Evolutionary conservation across 768 basidiomycete genomes (phyloP).

Genomic region (Rubroboletus pulcherrimus): DNA sequence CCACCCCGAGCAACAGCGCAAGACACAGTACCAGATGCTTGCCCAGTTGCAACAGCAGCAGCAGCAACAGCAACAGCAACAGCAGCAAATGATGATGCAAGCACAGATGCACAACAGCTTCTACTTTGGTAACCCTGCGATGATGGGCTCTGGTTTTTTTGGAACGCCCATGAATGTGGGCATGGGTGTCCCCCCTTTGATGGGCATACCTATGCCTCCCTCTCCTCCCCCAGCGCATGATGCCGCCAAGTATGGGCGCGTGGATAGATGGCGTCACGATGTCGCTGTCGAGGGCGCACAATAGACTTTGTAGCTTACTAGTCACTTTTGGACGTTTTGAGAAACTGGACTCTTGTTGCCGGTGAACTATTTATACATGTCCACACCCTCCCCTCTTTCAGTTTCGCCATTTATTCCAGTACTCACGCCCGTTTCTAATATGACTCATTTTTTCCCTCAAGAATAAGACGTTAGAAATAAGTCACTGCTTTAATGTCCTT

Average conservation of each 20-base stretch:
- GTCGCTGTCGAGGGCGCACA: slow-evolving; percentile 67
- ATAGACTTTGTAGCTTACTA: slow-evolving; percentile 15
- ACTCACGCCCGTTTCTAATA: slow-evolving; percentile 1
- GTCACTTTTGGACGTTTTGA: slow-evolving; percentile 7
- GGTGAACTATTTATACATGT: slow-evolving; percentile 7
- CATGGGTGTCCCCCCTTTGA: slow-evolving; percentile 45
- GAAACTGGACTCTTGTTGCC: slow-evolving; percentile 5
- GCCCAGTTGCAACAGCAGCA: slow-evolving; percentile 32
- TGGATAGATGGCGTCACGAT: slow-evolving; percentile 79
- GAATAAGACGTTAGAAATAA: slow-evolving; percentile 27
- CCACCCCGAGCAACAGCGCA: slow-evolving; percentile 77
- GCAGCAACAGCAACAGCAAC: slow-evolving; percentile 38
- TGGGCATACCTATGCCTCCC: slow-evolving; percentile 38
- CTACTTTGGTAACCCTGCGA: slow-evolving; percentile 62
- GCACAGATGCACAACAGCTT: slow-evolving; percentile 73
- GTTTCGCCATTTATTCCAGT: background rate
- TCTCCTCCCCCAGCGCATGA: slow-evolving; percentile 67
- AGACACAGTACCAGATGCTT: slow-evolving; percentile 49
- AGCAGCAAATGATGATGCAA: slow-evolving; percentile 71
- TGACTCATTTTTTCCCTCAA: background rate
- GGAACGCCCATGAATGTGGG: slow-evolving; percentile 48
- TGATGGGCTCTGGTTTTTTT: slow-evolving; percentile 72
- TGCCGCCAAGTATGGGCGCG: slow-evolving; percentile 60
- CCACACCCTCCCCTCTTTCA: background rate
- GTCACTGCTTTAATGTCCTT: slow-evolving; percentile 35